These are phyloP conservation scores for Piromyces sp. DNA, from an alignment of 192 early-diverging fungal species.

Conservation along the genomic window DNA sequence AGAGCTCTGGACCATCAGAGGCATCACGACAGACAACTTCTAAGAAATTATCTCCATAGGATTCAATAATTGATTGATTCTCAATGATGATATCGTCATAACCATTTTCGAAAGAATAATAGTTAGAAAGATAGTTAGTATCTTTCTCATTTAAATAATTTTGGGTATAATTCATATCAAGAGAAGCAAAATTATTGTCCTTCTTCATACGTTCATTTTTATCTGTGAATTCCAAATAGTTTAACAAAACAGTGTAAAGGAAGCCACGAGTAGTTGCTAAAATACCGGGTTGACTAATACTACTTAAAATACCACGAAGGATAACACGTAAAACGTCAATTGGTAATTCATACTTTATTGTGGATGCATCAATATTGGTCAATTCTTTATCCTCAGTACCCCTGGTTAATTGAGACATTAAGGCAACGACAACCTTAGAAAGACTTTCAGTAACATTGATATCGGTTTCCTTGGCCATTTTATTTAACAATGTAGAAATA, in stretches of 20 bases:
- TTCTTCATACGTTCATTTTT: not conserved
- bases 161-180: not conserved
- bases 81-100: not conserved
- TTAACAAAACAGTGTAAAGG: not conserved
- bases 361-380: not conserved
- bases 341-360: not conserved
- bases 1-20: constrained; percentile 55
- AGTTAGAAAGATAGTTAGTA: not conserved
- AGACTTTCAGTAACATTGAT: constrained; percentile 28
- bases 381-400: not conserved
- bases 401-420: constrained; percentile 29
- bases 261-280: not conserved
- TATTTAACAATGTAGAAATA: constrained; percentile 38
- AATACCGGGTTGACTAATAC: not conserved
- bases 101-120: not conserved
- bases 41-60: constrained; percentile 50
- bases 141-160: not conserved
- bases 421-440: constrained; percentile 30
- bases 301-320: not conserved
- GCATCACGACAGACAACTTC: constrained; percentile 66
- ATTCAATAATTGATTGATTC: constrained; percentile 15
- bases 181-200: not conserved
- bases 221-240: not conserved
- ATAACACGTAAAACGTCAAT: not conserved
- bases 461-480: constrained; percentile 7